Base-by-base conservation (phyloP, 495 filamentous ascomycete genomes). In the Daldinia vernicosa region DNA sequence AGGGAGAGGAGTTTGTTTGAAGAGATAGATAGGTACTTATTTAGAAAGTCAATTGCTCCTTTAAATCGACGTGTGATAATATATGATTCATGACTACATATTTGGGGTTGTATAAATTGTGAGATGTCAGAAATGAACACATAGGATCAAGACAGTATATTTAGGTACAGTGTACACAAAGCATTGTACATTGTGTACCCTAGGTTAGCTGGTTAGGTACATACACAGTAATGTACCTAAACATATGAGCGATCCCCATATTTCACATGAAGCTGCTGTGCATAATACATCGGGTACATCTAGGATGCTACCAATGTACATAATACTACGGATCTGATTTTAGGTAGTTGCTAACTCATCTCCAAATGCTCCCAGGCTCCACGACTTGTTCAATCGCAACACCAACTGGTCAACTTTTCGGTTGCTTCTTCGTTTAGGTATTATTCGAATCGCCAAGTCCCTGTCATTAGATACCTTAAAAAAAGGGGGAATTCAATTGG, bases 261-360 rank as follows among this genome's bases (percentile, higher is more conserved):
- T 30, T 63, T 57, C 53, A 69, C 40, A 57, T 58, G 59, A 50
- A 40, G 66, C 56, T 63, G 67, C 22, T 69, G 39, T 70, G 60
- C 67, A 70, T 61, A 60, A 70, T 32, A 57, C 56, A 12, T n/a
- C n/a, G n/a, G n/a, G n/a, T n/a, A n/a, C n/a, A n/a, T n/a, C n/a
- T n/a, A n/a, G n/a, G n/a, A n/a, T n/a, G n/a, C n/a, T 32, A 40
- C 28, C n/a, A n/a, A 43, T 58, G 22, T 51, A 14, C 17, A 35
- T 8, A 33, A 33, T 54, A 45, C 17, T 4, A 45, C 40, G 17
- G 40, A 39, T 64, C 60, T 47, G 54, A 56, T 52, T 70, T 60
- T 70, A 70, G 54, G 54, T 57, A 57, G 33, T 57, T n/a, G 32
- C 54, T 57, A 33, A 11, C 35, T 63, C 33, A 55, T 64, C 39